Evolutionary conservation across 306 rosid genomes (phyloP).

Genomic region (Quercus agrifolia): DNA sequence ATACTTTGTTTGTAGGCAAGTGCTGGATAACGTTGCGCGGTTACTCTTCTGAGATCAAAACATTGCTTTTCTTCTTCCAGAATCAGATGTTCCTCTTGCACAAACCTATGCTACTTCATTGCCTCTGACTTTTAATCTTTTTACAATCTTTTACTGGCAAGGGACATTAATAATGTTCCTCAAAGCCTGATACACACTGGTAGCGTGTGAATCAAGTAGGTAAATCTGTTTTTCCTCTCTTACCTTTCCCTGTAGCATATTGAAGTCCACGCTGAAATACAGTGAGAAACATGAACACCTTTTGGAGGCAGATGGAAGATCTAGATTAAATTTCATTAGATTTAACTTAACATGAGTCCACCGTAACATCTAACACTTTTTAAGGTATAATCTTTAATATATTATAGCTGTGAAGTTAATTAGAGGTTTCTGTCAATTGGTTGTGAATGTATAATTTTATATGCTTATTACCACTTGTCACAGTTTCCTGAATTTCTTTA

Average conservation of each 20-base stretch:
- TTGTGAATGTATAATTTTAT: neutral
- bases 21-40: neutral
- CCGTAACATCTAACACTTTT: neutral
- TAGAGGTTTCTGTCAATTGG: neutral
- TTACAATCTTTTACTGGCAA: neutral
- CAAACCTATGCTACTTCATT: neutral
- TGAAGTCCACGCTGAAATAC: neutral
- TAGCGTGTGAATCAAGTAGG: neutral
- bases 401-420: neutral
- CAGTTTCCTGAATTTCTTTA: neutral
- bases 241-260: neutral
- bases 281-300: neutral
- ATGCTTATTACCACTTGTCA: neutral
- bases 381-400: neutral
- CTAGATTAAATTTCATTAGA: neutral
- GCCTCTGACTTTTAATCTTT: neutral
- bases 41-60: neutral
- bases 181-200: neutral
- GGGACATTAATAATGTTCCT: neutral
- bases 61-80: neutral
- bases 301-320: neutral
- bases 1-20: neutral
- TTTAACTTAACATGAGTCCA: neutral
- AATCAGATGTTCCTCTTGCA: neutral
- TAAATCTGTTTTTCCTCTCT: neutral